Percentiles rank a stretch among this genome's conserved stretches.
Evolutionary conservation across 208 protist genomes (phyloP).

Genomic region (Trypanosoma boissoni): DNA sequence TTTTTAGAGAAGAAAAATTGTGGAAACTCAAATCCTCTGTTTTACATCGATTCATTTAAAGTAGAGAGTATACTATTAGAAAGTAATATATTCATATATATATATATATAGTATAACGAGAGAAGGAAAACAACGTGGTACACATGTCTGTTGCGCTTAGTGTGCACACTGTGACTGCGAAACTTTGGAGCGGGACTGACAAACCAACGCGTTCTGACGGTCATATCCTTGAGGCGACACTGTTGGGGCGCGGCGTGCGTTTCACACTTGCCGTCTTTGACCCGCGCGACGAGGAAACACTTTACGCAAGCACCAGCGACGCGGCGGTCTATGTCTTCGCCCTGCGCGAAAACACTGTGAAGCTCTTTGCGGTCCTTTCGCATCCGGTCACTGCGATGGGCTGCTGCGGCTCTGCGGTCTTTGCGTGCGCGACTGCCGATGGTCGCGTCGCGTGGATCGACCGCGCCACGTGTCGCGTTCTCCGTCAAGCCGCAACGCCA

Average conservation of each 20-base stretch:
- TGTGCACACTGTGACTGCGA: slow-evolving; percentile 8
- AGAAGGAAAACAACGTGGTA: not conserved
- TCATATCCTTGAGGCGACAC: slow-evolving; percentile 15
- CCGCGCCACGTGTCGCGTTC: slow-evolving; percentile 20
- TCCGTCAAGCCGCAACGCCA: slow-evolving; percentile 13
- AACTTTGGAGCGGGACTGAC: slow-evolving; percentile 11
- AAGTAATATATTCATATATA: not conserved
- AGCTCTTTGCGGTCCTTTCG: slow-evolving; percentile 18
- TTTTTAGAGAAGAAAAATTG: no score
- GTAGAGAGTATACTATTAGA: no score
- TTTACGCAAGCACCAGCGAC: slow-evolving; percentile 21
- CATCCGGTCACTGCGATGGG: slow-evolving; percentile 17
- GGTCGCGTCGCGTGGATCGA: slow-evolving; percentile 22
- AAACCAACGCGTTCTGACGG: slow-evolving; percentile 8
- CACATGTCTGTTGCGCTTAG: slow-evolving; percentile 22
- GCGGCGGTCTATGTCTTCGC: slow-evolving; percentile 18
- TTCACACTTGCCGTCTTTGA: slow-evolving; percentile 26
- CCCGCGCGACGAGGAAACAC: slow-evolving; percentile 12
- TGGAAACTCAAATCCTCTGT: no score
- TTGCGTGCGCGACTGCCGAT: slow-evolving; percentile 24
- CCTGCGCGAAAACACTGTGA: slow-evolving; percentile 19
- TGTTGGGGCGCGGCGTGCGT: slow-evolving; percentile 1
- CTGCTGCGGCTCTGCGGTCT: not conserved
- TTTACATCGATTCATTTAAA: no score
- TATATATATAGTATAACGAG: not conserved